Base-by-base conservation (phyloP, 75 land plant species). In the Pinus taeda region DNA sequence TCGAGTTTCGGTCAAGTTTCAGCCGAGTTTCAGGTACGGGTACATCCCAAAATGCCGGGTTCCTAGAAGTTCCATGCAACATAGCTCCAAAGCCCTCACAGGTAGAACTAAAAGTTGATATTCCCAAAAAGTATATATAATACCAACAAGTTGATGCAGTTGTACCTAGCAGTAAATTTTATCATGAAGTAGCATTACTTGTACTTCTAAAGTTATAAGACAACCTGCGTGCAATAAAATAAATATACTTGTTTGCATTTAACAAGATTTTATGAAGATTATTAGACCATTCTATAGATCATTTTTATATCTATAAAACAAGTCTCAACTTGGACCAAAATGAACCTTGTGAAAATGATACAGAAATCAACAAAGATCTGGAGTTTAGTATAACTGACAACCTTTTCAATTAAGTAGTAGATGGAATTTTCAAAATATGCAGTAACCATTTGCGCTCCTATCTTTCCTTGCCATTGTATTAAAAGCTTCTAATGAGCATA, bases 261-360 rank as follows among this genome's bases (percentile, higher is more conserved):
- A 20, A 66, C 18, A 66, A 37, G 45, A 3, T 7, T 49, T 69
- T 69, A 37, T 69, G 3, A 42, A 69, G 53, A 39, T 69, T 45
- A 67, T 20, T 42, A n/a, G 71, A 42, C n/a, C 20, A 36, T 4
- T 69, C 13, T 18, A 69, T 42, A 53, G 7, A 65, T 17, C 39
- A 69, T 3, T 69, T 20, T 42, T 69, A 0, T 42, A 69, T 20
- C 17, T 39, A 66, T 49, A 42, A 69, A 17, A 39, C 49, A 18
- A 42, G 24, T 42, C 22, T 42, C 72, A 69, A 20, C 53, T 69
- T 69, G 22, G 49, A 39, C 53, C 53, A 69, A 69, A 69, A 69
- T 2, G 72, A 42, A 69, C n/a, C 22, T 69, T 69, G 42, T 39
- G 18, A 18, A 69, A 37, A 7, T 37, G 3, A 45, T 37, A n/a